Base-by-base conservation (phyloP, 441 rosid genomes). In the Cnidoscolus chayamansa region DNA sequence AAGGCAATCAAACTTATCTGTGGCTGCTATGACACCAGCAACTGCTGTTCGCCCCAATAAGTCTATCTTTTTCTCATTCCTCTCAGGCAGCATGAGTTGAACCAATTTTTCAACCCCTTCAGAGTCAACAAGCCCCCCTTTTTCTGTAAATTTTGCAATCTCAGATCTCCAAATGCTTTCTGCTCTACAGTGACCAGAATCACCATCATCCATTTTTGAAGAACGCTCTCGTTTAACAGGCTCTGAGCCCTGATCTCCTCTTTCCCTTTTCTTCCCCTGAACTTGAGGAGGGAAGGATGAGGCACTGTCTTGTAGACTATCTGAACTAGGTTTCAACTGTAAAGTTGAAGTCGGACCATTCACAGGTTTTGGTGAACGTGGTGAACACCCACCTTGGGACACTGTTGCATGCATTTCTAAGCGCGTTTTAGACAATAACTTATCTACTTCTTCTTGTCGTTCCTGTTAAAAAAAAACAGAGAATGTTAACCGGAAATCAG, bases 251-350 rank as follows among this genome's bases (percentile, higher is more conserved):
- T 90, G 98, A 79, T 95, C 99, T 2, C 64, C 82, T 59, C 97
- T 90, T 76, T 96, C 99, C 85, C 99, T 89, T 72, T 93, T 96
- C 86, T 90, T 96, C 60, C 99, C 94, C 81, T 91, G 90, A 70
- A 76, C 85, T 71, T 89, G 98, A 63, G 95, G 87, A n/a, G 86
- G 77, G 74, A 81, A 78, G 45, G 89, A 84, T 11, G 96, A 77
- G 65, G 75, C 78, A 74, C 70, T 86, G 63, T 81, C 89, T 81
- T 86, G 98, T 48, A 79, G 65, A 73, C 88, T 66, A 73, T 95
- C 93, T 6, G 88, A 79, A 76, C 89, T 83, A 59, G 87, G 76
- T 75, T 93, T 95, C 59, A 81, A 65, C 80, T 91, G 97, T 71
- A 89, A 76, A 3, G 90, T 80, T 73, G 95, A 81, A 45, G 90